phyloP scores from a whole-genome alignment of 371 early-diverging fungal species.

The Lichtheimia ramosa region DNA sequence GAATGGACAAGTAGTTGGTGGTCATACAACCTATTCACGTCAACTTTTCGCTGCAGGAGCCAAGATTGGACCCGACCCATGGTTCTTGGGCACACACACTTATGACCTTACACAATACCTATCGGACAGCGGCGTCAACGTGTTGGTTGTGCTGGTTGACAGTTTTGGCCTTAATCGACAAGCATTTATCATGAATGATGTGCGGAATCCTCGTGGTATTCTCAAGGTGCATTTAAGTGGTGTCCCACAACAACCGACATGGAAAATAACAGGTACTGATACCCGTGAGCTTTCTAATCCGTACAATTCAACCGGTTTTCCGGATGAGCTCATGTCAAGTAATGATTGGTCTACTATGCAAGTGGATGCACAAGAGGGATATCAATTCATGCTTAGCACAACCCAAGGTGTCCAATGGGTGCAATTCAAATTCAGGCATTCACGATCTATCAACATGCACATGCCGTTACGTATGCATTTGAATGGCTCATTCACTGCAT shows the following conservation, averaged over 20 bases:
- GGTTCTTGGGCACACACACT: constrained; percentile 47
- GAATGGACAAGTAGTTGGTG: constrained; percentile 72
- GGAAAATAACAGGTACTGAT: constrained; percentile 84
- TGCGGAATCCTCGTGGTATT: constrained; percentile 77
- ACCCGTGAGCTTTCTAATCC: constrained; percentile 55
- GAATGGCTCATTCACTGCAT: constrained; percentile 65
- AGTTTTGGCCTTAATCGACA: constrained; percentile 78
- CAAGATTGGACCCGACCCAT: constrained; percentile 76
- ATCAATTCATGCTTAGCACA: constrained; percentile 17
- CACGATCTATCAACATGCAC: constrained; percentile 13
- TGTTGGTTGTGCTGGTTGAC: constrained; percentile 70
- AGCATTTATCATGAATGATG: constrained; percentile 75
- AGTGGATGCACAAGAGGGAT: constrained; percentile 8
- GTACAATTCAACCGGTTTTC: constrained; percentile 71
- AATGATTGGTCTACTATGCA: constrained; percentile 28
- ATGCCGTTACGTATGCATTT: constrained; percentile 68
- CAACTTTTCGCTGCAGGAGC: constrained; percentile 63
- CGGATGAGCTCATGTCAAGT: constrained; percentile 55
- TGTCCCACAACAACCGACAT: constrained; percentile 33
- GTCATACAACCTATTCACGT: constrained; percentile 76
- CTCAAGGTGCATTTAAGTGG: constrained; percentile 59
- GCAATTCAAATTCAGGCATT: constrained; percentile 25
- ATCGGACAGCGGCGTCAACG: constrained; percentile 43
- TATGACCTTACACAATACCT: constrained; percentile 45
- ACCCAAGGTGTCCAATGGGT: constrained; percentile 38